Conservation (phyloP, 2,329 filamentous ascomycete genomes). For the Chaetomium strumarium region DNA sequence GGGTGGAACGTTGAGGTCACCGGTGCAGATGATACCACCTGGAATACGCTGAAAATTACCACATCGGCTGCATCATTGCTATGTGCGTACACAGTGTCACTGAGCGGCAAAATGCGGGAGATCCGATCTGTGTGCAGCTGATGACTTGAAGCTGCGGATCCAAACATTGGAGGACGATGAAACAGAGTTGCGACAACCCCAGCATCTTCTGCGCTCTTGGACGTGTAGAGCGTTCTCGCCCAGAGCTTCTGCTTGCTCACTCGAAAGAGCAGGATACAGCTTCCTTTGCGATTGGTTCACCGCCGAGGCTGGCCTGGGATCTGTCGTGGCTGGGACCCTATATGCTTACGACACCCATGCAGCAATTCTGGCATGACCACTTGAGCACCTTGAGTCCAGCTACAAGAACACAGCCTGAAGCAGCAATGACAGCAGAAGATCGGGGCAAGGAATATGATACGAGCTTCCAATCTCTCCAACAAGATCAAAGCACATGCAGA, state of each 20-base stretch:
- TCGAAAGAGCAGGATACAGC: background rate
- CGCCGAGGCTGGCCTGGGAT: background rate
- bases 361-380: too few relatives aligned
- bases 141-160: background rate
- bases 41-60: too few relatives aligned
- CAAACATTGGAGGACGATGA: slow-evolving; percentile 20
- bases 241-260: background rate
- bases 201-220: background rate
- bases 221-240: background rate
- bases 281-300: background rate
- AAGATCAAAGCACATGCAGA: slow-evolving; percentile 2
- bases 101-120: slow-evolving; percentile 10
- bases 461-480: background rate
- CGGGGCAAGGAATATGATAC: background rate
- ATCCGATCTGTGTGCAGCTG: background rate
- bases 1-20: too few relatives aligned
- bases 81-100: too few relatives aligned
- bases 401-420: background rate
- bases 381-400: background rate
- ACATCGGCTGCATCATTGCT: too few relatives aligned
- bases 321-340: background rate
- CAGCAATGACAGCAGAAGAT: background rate
- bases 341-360: background rate
- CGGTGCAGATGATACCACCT: too few relatives aligned
- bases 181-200: slow-evolving; percentile 23